A percentile compares a stretch with the other conserved stretches of the same genome.
phyloP scores from a whole-genome alignment of 192 early-diverging fungal species.

The Gaertneriomyces sp. region DNA sequence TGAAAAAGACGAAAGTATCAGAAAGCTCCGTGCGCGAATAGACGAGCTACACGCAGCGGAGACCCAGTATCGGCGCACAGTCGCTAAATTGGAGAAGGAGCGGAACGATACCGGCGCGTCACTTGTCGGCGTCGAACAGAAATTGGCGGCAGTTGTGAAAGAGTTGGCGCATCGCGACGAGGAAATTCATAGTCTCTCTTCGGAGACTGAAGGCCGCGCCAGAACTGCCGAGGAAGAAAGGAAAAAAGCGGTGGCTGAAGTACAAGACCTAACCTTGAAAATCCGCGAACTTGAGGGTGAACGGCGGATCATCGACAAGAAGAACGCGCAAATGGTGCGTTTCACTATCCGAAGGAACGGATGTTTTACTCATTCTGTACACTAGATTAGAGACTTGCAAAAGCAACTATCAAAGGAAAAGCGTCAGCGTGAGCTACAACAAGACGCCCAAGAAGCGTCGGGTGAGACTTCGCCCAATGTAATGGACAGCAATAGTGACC shows the following conservation, averaged over 20 bases:
- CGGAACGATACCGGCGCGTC: constrained; percentile 27
- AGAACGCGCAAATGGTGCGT: constrained; percentile 44
- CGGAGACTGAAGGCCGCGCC: constrained; percentile 6
- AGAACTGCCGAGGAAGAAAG: constrained; percentile 19
- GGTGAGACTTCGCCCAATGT: constrained; percentile 13
- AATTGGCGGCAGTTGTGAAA: constrained; percentile 24
- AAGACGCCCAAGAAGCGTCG: constrained; percentile 5
- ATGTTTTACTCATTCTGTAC: neutral
- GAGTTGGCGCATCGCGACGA: constrained; percentile 6
- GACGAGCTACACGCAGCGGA: constrained; percentile 43
- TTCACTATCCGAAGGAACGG: constrained; percentile 2
- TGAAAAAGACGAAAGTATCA: constrained; percentile 49
- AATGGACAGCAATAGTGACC: constrained; percentile 14
- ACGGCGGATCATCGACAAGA: constrained; percentile 40
- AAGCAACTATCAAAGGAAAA: constrained; percentile 53
- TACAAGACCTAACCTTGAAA: constrained; percentile 30
- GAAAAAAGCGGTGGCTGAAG: constrained; percentile 29
- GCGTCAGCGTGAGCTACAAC: constrained; percentile 21
- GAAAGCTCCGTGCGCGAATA: constrained; percentile 41
- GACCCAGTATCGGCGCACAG: constrained; percentile 26
- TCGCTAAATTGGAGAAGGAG: constrained; percentile 44
- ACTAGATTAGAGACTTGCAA: constrained; percentile 55
- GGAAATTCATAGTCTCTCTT: constrained; percentile 4
- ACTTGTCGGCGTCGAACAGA: constrained; percentile 17
- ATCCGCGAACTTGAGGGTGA: constrained; percentile 42